Base-by-base conservation (phyloP, 768 basidiomycete genomes). In the Lentinula detonsa region DNA sequence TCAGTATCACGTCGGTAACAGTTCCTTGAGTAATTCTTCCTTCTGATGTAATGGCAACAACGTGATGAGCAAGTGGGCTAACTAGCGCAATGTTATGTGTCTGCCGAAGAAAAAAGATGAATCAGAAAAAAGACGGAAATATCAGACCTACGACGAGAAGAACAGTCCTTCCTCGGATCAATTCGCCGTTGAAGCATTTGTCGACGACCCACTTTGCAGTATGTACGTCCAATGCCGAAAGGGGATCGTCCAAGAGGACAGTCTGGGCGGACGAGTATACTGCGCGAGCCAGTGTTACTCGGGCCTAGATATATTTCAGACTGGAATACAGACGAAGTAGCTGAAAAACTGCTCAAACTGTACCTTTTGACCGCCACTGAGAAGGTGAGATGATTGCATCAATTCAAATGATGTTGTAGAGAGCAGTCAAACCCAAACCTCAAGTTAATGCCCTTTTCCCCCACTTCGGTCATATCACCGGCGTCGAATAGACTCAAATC, bases 221-320 rank as follows among this genome's bases (percentile, higher is more conserved):
- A 61, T 81, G 76, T 7, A 82, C 78, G 66, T 84, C 83, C 28
- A 83, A 68, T 1, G 80, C 78, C 15, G 79, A 76, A 28, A 83
- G 71, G 9, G 85, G 77, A 63, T 87, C 85, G 63, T 86, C 85
- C 28, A 86, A 72, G 6, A 87, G 71, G 6, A 87, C 64, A n/a
- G 78, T 79, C 15, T 78, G 68, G 0, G 84, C 81, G 23, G 71
- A 68, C 4, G 81, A 82, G 68, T 87, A 87, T 1, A 86, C 72
- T 0, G 85, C 84, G 6, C 85, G 74, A 3, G 85, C 85, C 6
- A 85, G 72, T 1, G 81, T 82, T 43, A 87, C 71, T 33, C 85
- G 68, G 68, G 76, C 84, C 42, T 81, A 37, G 3, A 23, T 9
- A 28, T 8, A 28, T 10, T 28, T 9, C 48, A 16, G 34, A 16